A percentile compares a stretch with the other conserved stretches of the same genome.
phyloP scores from a whole-genome alignment of 352 stramenopile genomes.

The Globisporangium echinulatum region DNA sequence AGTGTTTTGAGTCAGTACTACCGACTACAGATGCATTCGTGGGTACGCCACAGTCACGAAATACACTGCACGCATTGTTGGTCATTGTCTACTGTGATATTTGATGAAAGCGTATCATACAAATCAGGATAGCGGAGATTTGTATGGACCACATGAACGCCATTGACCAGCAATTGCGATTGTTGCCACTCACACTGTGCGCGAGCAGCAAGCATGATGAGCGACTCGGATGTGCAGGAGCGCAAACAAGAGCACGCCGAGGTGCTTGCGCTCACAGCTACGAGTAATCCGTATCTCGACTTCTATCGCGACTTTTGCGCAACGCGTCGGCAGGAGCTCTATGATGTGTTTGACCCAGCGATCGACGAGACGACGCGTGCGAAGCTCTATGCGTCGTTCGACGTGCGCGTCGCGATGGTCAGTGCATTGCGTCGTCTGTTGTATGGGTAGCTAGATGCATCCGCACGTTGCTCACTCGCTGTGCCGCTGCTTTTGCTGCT shows the following conservation, averaged over 20 bases:
- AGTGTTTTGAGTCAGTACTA: no score
- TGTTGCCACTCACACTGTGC: not conserved
- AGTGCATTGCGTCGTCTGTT: slow-evolving; percentile 2
- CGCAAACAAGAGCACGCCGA: slow-evolving; percentile 13
- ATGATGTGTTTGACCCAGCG: slow-evolving; percentile 62
- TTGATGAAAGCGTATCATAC: no score
- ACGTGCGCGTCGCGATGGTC: slow-evolving; percentile 80
- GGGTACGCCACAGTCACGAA: no score
- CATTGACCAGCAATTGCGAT: no score
- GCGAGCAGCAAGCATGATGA: not conserved
- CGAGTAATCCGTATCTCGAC: slow-evolving; percentile 79
- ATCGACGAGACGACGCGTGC: slow-evolving; percentile 27
- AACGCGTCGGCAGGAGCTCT: slow-evolving; percentile 50
- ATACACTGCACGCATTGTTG: no score
- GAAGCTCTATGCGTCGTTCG: slow-evolving; percentile 68
- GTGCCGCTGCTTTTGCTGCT: not conserved
- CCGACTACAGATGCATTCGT: no score
- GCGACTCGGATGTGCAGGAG: slow-evolving; percentile 1
- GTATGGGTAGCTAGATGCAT: no score
- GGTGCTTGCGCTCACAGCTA: slow-evolving; percentile 41
- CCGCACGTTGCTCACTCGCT: no score
- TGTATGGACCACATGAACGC: no score
- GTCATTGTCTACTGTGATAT: no score
- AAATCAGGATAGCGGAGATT: no score
- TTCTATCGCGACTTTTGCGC: slow-evolving; percentile 66